These are phyloP conservation scores for Sicyos edulis DNA, from an alignment of 306 rosid genomes.

Conservation along the genomic window DNA sequence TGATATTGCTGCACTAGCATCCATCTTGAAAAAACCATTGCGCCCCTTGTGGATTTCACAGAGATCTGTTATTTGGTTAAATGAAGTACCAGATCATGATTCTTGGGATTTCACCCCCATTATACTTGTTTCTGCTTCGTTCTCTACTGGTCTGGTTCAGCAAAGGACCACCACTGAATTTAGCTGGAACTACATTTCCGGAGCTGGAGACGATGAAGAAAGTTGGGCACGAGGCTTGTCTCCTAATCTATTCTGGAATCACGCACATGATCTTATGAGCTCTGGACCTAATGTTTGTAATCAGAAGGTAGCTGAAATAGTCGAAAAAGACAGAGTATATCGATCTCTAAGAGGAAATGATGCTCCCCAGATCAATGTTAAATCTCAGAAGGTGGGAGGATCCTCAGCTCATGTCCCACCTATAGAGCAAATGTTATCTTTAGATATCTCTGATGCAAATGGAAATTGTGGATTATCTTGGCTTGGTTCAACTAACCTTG, in stretches of 20 bases:
- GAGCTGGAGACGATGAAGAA: conserved; percentile 96
- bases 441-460: conserved; percentile 27
- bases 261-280: conserved; percentile 62
- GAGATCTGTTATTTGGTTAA: conserved; percentile 78
- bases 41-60: conserved; percentile 95
- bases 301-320: conserved; percentile 67
- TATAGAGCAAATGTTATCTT: conserved; percentile 26
- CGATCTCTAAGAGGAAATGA: conserved; percentile 60
- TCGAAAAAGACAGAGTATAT: conserved; percentile 63
- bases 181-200: conserved; percentile 88
- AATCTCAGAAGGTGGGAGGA: conserved; percentile 37
- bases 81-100: conserved; percentile 82
- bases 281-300: conserved; percentile 73
- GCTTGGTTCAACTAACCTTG: conserved; percentile 71
- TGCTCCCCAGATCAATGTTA: conserved; percentile 58
- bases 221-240: conserved; percentile 86
- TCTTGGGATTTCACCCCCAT: conserved; percentile 95
- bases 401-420: conserved; percentile 27
- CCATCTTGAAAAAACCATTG: conserved; percentile 61
- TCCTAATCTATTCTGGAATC: conserved; percentile 66
- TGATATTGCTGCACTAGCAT: conserved; percentile 61
- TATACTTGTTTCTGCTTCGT: conserved; percentile 76
- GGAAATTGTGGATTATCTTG: conserved; percentile 38
- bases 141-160: conserved; percentile 39
- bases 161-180: conserved; percentile 59